A percentile compares a stretch with the other conserved stretches of the same genome.
phyloP scores from a whole-genome alignment of 768 basidiomycete species.

The Podaxis sp. region DNA sequence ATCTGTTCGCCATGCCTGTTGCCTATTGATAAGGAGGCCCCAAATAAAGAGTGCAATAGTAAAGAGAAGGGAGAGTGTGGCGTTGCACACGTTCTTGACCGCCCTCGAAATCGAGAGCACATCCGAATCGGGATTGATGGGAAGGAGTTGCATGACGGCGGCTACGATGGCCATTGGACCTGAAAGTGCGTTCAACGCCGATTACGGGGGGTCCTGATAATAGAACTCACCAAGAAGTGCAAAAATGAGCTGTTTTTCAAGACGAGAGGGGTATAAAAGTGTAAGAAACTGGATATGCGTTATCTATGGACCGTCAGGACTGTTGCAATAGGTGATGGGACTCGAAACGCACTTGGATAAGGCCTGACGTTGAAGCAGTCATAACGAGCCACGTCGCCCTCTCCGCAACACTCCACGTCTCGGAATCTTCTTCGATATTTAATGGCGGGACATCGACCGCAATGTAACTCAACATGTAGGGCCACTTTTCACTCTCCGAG shows the following conservation, averaged over 20 bases:
- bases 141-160: constrained; percentile 81
- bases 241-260: constrained; percentile 87
- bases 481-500: constrained; percentile 75
- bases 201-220: background rate
- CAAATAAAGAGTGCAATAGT: constrained; percentile 87
- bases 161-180: constrained; percentile 86
- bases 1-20: constrained; percentile 93
- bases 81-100: constrained; percentile 93
- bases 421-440: constrained; percentile 28
- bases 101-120: constrained; percentile 64
- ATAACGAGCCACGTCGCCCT: constrained; percentile 82
- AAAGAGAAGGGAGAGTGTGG: constrained; percentile 93
- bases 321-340: background rate
- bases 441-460: constrained; percentile 74
- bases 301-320: constrained; percentile 48
- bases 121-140: constrained; percentile 46
- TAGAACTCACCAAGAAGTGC: constrained; percentile 69
- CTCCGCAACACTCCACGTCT: constrained; percentile 62
- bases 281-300: constrained; percentile 98
- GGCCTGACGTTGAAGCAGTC: constrained; percentile 79
- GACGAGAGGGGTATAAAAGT: constrained; percentile 85
- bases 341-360: constrained; percentile 71
- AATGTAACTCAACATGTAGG: constrained; percentile 94
- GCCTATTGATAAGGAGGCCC: constrained; percentile 88
- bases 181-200: constrained; percentile 21